Base-by-base conservation (phyloP, 2,329 filamentous ascomycete species). In the Didymella arachidicola region DNA sequence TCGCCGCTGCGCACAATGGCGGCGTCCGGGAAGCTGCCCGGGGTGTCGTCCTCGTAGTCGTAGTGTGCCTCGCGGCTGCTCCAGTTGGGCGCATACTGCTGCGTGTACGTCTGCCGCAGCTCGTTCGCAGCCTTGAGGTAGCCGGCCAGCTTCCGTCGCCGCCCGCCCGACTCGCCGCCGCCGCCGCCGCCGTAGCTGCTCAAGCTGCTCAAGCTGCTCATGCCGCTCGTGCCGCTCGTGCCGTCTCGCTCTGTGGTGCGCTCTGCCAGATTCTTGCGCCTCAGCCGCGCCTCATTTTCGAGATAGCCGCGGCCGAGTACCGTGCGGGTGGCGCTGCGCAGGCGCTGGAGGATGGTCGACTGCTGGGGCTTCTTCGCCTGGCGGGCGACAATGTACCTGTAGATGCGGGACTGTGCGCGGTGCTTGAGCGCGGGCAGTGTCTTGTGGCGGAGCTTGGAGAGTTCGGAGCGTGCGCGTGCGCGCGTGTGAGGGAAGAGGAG, bases 11-110 rank as follows among this genome's bases (percentile, higher is more conserved):
- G 85, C 16, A 90, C 86, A 59, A 97, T 90, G n/a, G 89, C 86
- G 18, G 92, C 90, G 66, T 97, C 89, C 0, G 93, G 92, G 71
- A 96, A 97, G 1, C 89, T 87, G 0, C 89, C 90, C 0, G 92
- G 89, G 29, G 91, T 90, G 26, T 80, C 75, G 39, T 77, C 75
- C 25, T 75, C 73, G 59, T 76, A 78, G 70, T 70, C 80, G 44
- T 80, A 79, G 43, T 66, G 65, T 12, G 82, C 79, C 32, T 80
- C 79, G 27, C 78, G 77, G 72, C 76, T 60, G 73, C 80, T 75
- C 80, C 81, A 80, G 80, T 80, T 59, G 74, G 76, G 66, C 56
- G 72, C 66, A 76, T 84, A 84, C 63, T 83, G 81, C 62, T 84
- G 80, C 61, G 86, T 81, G 73, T 91, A 91, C 38, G 83, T 83